Evolutionary conservation across 2,329 filamentous ascomycete genomes (phyloP), one percentile per base, ranked within the genome.

Genomic region (Dothidotthia symphoricarpi): DNA sequence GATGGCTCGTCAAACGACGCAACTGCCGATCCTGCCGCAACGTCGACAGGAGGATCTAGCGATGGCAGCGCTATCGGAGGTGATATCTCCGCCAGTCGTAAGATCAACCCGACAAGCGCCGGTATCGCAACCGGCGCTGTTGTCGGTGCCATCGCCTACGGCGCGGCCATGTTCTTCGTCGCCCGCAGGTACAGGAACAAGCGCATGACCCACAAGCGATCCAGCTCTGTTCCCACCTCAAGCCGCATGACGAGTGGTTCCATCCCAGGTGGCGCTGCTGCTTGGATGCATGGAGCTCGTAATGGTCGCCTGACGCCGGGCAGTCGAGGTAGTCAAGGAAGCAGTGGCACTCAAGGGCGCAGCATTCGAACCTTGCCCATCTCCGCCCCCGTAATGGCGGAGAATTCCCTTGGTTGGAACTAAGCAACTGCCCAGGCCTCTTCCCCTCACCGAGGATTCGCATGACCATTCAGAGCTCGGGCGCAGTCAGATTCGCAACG

Each of bases 351-450:
- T 50, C 78, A 81, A 43, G 77, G 75, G 51, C 77, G 77, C 33
- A 83, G 76, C 50, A 75, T 80, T 38, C 72, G 83, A 46, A 83
- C 82, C 37, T 77, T 82, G 59, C 80, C 84, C 68, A 95, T 96
- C 64, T 94, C 87, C 45, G 87, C 88, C 24, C 90, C 90, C 3
- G 86, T 95, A 48, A 90, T 90, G 67, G 85, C 89, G 3, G 89
- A 94, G 74, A 96, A 96, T 76, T 95, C 88, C 34, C 79, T 96
- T 51, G 90, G 90, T 58, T 96, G 90, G 90, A 95, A 94, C 74
- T 96, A 77, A 81, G 35, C 26, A 24, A 19, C 28, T 24, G 25
- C 3, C 15, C 16, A 29, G 22, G 16, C 13, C 12, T 24, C 24
- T 26, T 24, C 27, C 10, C 24, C 30, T 36, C 27, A 13, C 19